Evolutionary conservation across 2,329 filamentous ascomycete species (phyloP).

Genomic region (Ceratocystis ficicola): DNA sequence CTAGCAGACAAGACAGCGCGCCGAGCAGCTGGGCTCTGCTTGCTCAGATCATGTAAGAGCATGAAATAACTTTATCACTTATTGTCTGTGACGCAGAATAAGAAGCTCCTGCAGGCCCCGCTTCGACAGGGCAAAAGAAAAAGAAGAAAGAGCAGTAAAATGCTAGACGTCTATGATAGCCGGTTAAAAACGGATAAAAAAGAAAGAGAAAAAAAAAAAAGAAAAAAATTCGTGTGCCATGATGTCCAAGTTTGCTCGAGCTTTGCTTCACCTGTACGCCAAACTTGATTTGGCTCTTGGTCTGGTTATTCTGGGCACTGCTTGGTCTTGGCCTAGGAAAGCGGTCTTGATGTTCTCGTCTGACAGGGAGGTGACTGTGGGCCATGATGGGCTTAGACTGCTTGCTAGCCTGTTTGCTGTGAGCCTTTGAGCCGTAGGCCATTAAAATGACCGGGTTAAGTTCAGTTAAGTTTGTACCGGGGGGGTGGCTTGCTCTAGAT

Average conservation of each 20-base stretch:
- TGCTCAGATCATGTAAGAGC: too few relatives aligned
- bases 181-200: background rate
- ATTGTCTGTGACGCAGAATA: too few relatives aligned
- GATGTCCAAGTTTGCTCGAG: background rate
- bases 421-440: background rate
- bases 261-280: slow-evolving; percentile 9
- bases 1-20: too few relatives aligned
- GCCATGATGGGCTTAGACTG: background rate
- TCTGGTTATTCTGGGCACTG: background rate
- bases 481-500: background rate
- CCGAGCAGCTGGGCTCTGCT: too few relatives aligned
- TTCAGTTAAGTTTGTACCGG: background rate
- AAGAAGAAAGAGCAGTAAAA: background rate
- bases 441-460: background rate
- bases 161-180: background rate
- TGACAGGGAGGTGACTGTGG: slow-evolving; percentile 2
- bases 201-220: background rate
- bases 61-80: too few relatives aligned
- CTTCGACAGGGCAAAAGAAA: background rate
- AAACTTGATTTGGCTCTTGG: slow-evolving; percentile 10
- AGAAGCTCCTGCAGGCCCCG: background rate
- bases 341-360: background rate
- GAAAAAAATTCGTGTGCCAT: background rate
- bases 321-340: background rate
- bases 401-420: background rate